Conservation (phyloP, 1,284 basidiomycete genomes). For the Cutaneotrichosporon mucoides region DNA sequence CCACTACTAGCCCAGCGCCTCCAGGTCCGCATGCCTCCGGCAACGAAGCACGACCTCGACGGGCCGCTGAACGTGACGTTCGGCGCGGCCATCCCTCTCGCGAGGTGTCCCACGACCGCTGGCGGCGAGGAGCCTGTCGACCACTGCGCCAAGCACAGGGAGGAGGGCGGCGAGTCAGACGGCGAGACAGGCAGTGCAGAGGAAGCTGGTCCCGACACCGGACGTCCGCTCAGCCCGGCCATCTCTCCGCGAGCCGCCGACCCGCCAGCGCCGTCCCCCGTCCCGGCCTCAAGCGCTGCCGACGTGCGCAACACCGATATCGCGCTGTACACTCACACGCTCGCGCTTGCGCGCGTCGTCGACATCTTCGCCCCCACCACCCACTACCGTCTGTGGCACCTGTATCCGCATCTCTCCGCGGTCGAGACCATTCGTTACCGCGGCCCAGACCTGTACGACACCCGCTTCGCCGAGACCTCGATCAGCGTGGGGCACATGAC, state of each 20-base stretch:
- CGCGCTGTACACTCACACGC: neutral
- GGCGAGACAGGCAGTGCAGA: too few relatives aligned
- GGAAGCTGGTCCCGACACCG: too few relatives aligned
- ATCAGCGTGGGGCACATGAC: neutral
- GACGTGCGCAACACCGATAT: neutral
- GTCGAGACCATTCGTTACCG: neutral
- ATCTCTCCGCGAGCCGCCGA: too few relatives aligned
- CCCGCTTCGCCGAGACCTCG: neutral
- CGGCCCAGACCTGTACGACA: neutral
- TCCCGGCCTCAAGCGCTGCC: too few relatives aligned
- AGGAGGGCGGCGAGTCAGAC: too few relatives aligned
- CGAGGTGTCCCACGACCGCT: neutral
- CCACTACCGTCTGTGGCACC: slow-evolving; percentile 1
- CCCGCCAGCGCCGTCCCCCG: too few relatives aligned
- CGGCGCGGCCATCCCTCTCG: neutral
- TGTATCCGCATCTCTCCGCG: neutral
- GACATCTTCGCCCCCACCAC: neutral
- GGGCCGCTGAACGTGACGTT: neutral
- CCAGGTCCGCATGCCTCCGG: neutral
- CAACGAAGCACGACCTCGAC: neutral
- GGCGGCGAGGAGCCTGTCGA: too few relatives aligned
- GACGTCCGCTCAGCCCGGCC: too few relatives aligned
- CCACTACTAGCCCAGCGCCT: neutral
- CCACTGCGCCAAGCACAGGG: neutral
- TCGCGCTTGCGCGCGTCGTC: neutral